Evolutionary conservation across 2,329 filamentous ascomycete species (phyloP).

Genomic region (Aspergillus tubingensis): DNA sequence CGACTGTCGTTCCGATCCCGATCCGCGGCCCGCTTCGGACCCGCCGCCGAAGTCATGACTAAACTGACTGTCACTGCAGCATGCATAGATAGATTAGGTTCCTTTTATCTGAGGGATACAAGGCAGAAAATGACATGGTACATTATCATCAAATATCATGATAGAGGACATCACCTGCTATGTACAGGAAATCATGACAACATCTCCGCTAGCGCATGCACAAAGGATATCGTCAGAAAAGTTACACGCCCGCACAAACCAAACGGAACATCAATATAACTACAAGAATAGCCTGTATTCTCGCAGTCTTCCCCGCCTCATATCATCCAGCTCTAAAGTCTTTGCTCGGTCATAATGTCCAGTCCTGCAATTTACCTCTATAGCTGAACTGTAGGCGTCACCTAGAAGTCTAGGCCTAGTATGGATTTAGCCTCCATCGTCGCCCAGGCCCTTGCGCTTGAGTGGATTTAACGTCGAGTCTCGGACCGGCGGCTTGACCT

Average conservation of each 20-base stretch:
- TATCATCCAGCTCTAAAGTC: background rate
- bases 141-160: constrained; percentile 12
- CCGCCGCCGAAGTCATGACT: background rate
- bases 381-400: background rate
- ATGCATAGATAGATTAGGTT: background rate
- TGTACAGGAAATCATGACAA: constrained; percentile 14
- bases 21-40: constrained; percentile 20
- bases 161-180: constrained; percentile 9
- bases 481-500: constrained; percentile 14
- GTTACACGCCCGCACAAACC: background rate
- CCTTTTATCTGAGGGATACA: background rate
- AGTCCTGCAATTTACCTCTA: background rate
- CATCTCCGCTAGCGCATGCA: background rate
- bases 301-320: background rate
- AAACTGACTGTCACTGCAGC: background rate
- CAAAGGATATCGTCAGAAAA: constrained; percentile 1
- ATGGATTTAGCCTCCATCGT: constrained; percentile 2
- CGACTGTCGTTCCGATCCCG: constrained; percentile 9
- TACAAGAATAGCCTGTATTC: background rate
- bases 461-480: constrained; percentile 31
- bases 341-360: background rate
- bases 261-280: background rate
- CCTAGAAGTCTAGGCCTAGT: background rate
- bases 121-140: background rate
- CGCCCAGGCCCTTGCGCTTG: constrained; percentile 36